A percentile compares a stretch with the other conserved stretches of the same genome.
Evolutionary conservation across 2,329 filamentous ascomycete genomes (phyloP).

Genomic region (Fusarium nurragi): DNA sequence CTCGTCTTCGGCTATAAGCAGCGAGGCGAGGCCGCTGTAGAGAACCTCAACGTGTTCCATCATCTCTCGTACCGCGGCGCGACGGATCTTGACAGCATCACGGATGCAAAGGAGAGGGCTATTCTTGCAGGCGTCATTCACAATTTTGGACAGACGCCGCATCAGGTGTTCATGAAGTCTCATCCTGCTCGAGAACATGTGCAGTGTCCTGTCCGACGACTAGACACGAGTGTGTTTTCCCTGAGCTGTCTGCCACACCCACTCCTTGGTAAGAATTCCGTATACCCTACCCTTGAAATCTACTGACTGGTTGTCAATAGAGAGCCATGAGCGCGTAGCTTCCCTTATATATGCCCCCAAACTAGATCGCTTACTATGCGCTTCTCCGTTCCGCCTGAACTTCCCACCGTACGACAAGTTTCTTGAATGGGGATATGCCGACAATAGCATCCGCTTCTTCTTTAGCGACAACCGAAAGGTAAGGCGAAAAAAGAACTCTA

Average conservation of each 20-base stretch:
- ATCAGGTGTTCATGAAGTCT: constrained; percentile 87
- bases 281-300: too few species aligned
- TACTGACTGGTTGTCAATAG: constrained; percentile 42
- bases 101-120: constrained; percentile 84
- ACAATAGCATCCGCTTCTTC: constrained; percentile 92
- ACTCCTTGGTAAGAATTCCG: constrained; percentile 65
- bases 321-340: constrained; percentile 80
- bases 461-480: constrained; percentile 82
- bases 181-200: constrained; percentile 81
- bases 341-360: constrained; percentile 82
- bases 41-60: constrained; percentile 94
- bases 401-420: constrained; percentile 93
- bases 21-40: constrained; percentile 88
- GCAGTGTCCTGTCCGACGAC: constrained; percentile 69
- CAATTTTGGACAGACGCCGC: constrained; percentile 97
- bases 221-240: constrained; percentile 81
- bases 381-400: constrained; percentile 85
- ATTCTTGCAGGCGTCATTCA: constrained; percentile 97
- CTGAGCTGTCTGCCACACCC: constrained; percentile 82
- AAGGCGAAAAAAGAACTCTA: constrained; percentile 27
- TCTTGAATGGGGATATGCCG: constrained; percentile 94
- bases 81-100: constrained; percentile 89
- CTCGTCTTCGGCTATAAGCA: constrained; percentile 95
- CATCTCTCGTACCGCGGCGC: constrained; percentile 95
- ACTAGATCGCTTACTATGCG: constrained; percentile 83